These are phyloP conservation scores for Raphanus raphanistrum DNA, from an alignment of 345 rosid genomes.

Conservation along the genomic window DNA sequence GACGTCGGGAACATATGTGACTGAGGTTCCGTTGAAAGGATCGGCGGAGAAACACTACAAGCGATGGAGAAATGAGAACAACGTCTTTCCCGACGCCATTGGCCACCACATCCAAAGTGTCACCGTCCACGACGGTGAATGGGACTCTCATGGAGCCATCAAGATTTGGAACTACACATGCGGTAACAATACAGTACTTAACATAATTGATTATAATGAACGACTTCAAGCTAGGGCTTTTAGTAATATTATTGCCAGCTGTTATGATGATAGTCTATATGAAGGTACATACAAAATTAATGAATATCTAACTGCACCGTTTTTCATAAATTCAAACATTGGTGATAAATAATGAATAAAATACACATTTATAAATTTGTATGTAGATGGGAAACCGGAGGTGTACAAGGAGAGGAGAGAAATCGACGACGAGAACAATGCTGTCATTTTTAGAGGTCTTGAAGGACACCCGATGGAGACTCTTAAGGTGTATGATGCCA, in stretches of 20 bases:
- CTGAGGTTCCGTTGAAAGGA: conserved; percentile 40
- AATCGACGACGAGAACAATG: conserved; percentile 34
- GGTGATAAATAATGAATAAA: background rate
- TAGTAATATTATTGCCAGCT: background rate
- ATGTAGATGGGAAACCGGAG: conserved; percentile 36
- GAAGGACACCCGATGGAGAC: conserved; percentile 39
- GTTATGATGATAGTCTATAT: background rate
- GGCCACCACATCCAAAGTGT: conserved; percentile 40
- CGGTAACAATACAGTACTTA: conserved; percentile 8
- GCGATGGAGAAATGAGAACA: conserved; percentile 39
- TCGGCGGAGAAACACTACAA: conserved; percentile 40
- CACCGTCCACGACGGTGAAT: conserved; percentile 39
- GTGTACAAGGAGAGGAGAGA: conserved; percentile 41
- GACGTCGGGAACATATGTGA: conserved; percentile 40
- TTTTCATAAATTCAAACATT: background rate
- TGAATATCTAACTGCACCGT: background rate
- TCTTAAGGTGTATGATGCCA: conserved; percentile 38
- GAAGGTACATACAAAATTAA: background rate
- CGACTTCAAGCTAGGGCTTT: background rate
- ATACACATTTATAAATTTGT: background rate
- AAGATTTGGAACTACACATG: conserved; percentile 41
- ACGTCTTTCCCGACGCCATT: conserved; percentile 37
- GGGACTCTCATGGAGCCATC: conserved; percentile 44
- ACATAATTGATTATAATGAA: background rate
- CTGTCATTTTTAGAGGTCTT: conserved; percentile 32